These are phyloP conservation scores for Plasmodium gallinaceum DNA, from an alignment of 169 alveolate genomes.

Conservation along the genomic window DNA sequence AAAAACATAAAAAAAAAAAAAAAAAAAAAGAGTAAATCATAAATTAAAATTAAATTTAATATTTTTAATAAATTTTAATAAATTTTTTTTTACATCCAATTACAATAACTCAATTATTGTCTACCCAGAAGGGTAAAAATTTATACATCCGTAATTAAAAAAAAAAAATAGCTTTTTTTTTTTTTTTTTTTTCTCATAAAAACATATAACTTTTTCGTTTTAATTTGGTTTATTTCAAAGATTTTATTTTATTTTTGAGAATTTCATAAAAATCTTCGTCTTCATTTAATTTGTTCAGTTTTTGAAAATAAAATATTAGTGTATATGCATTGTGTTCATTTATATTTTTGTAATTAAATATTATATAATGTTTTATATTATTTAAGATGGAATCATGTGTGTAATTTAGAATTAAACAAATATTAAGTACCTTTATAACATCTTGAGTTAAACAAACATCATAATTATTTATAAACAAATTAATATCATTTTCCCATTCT, in stretches of 20 bases:
- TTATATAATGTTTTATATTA: constrained; percentile 36
- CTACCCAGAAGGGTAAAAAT: background rate
- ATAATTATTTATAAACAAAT: constrained; percentile 50
- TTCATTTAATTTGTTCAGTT: constrained; percentile 34
- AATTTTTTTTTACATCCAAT: background rate
- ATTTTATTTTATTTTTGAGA: constrained; percentile 44
- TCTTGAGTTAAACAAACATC: constrained; percentile 56
- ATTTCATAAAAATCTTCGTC: constrained; percentile 70
- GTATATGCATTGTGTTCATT: constrained; percentile 70
- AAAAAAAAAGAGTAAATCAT: no score
- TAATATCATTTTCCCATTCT: constrained; percentile 54
- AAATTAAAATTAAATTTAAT: no score
- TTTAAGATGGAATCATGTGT: constrained; percentile 22
- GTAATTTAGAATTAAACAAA: constrained; percentile 41
- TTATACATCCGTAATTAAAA: no score
- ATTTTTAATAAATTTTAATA: no score
- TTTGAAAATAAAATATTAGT: constrained; percentile 60
- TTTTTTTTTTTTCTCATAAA: constrained; percentile 17
- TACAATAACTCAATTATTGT: background rate
- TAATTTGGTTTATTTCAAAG: constrained; percentile 18
- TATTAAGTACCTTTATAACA: constrained; percentile 40
- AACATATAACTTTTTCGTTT: background rate
- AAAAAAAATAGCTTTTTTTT: background rate
- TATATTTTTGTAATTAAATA: constrained; percentile 63
- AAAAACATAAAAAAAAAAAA: no score